phyloP scores from a whole-genome alignment of 1,139 yeast species.

The Candida sanyaensis region DNA sequence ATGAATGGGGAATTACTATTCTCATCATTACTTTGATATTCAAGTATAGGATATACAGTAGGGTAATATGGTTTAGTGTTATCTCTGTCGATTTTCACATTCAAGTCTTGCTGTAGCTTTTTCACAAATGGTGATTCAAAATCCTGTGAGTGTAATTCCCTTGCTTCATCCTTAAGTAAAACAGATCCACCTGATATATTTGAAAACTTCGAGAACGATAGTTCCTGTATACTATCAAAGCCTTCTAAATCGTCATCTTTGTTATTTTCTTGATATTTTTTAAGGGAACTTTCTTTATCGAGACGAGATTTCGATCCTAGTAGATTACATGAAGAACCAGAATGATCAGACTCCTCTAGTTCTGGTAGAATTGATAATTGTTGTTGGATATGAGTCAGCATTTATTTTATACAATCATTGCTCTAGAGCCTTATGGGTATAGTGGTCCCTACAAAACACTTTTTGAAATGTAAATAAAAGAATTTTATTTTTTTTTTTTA shows the following conservation, averaged over 20 bases:
- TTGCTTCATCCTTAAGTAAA: not conserved
- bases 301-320: not conserved
- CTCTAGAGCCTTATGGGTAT: not conserved
- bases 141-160: not conserved
- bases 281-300: slow-evolving; percentile 13
- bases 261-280: slow-evolving; percentile 18
- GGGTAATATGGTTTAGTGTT: slow-evolving; percentile 1
- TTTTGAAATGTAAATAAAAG: slow-evolving; percentile 2
- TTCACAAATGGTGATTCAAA: slow-evolving; percentile 31
- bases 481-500: too few relatives aligned
- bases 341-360: not conserved
- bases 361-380: slow-evolving; percentile 4
- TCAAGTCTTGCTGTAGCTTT: slow-evolving; percentile 22
- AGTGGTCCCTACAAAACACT: not conserved
- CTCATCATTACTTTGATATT: slow-evolving; percentile 9
- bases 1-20: slow-evolving; percentile 10
- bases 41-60: slow-evolving; percentile 10
- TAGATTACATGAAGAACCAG: not conserved
- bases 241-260: slow-evolving; percentile 19
- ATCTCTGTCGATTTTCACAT: slow-evolving; percentile 8
- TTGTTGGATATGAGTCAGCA: slow-evolving; percentile 10
- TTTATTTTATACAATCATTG: slow-evolving; percentile 5
- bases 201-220: slow-evolving; percentile 42
- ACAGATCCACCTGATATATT: slow-evolving; percentile 28
- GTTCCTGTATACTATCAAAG: slow-evolving; percentile 26